Conservation (phyloP, 2,329 filamentous ascomycete species). For the Penicillium hordei region DNA sequence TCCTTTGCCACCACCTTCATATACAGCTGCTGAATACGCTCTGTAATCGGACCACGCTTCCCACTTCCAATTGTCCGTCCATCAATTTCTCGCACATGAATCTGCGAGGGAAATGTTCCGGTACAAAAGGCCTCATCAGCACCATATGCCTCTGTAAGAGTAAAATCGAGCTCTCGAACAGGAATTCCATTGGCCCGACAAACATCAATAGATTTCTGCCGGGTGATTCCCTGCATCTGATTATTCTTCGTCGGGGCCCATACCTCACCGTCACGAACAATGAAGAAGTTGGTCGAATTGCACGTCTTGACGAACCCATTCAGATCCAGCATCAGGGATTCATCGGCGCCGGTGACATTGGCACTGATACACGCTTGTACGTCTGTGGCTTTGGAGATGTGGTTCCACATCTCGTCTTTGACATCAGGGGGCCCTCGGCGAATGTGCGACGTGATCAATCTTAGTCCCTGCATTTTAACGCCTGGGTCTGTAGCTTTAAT, state of each 20-base stretch:
- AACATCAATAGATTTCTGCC: background rate
- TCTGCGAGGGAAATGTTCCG: background rate
- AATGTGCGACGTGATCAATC: background rate
- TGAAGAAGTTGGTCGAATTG: background rate
- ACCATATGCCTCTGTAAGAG: background rate
- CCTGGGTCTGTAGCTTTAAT: background rate
- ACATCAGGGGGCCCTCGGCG: background rate
- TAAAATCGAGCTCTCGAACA: background rate
- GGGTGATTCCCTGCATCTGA: background rate
- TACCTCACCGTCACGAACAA: background rate
- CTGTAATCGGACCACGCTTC: background rate
- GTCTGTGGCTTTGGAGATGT: background rate
- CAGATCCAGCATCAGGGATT: background rate
- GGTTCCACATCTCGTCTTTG: background rate
- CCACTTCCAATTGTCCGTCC: background rate
- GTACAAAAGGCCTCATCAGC: background rate
- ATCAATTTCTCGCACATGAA: background rate
- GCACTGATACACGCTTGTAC: background rate
- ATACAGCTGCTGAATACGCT: background rate
- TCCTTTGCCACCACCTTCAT: background rate
- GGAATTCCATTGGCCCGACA: background rate
- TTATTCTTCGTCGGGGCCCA: background rate
- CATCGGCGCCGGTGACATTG: background rate
- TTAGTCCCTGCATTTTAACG: background rate
- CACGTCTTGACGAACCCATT: background rate